phyloP scores from a whole-genome alignment of 805 yeast genomes.

The Suhomyces emberorum region DNA sequence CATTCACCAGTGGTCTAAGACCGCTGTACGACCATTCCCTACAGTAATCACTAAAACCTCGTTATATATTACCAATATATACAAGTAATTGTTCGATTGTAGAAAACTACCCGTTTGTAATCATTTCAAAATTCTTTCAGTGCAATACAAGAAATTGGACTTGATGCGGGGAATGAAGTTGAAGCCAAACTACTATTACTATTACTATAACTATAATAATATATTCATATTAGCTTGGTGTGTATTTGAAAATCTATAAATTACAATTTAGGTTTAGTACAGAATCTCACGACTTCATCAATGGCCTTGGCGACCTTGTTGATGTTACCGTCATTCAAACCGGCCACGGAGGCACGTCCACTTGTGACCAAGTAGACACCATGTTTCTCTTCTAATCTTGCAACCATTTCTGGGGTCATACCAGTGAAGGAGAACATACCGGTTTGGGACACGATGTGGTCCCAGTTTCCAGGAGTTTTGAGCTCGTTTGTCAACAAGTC shows the following conservation, averaged over 20 bases:
- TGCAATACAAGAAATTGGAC: no score
- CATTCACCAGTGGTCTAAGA: background rate
- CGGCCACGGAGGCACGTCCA: conserved; percentile 94
- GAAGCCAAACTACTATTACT: no score
- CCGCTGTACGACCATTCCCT: conserved; percentile 1
- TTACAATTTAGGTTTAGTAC: conserved; percentile 14
- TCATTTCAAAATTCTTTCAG: no score
- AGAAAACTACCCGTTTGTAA: no score
- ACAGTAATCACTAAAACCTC: background rate
- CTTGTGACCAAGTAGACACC: conserved; percentile 77
- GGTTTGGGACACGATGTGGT: conserved; percentile 82
- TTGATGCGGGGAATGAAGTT: no score
- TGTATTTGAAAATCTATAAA: background rate
- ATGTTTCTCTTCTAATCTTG: conserved; percentile 68
- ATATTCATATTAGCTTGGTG: no score
- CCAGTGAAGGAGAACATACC: conserved; percentile 99
- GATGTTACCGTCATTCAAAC: conserved; percentile 77
- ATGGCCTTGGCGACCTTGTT: conserved; percentile 75
- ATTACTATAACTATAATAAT: no score
- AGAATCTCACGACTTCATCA: conserved; percentile 63
- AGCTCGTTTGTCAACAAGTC: conserved; percentile 52
- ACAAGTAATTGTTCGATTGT: background rate
- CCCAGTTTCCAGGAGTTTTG: conserved; percentile 87
- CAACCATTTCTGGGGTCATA: conserved; percentile 69
- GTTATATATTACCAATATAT: background rate